Base-by-base conservation (phyloP, 805 yeast genomes). In the Cyberlindnera xylosilytica region DNA sequence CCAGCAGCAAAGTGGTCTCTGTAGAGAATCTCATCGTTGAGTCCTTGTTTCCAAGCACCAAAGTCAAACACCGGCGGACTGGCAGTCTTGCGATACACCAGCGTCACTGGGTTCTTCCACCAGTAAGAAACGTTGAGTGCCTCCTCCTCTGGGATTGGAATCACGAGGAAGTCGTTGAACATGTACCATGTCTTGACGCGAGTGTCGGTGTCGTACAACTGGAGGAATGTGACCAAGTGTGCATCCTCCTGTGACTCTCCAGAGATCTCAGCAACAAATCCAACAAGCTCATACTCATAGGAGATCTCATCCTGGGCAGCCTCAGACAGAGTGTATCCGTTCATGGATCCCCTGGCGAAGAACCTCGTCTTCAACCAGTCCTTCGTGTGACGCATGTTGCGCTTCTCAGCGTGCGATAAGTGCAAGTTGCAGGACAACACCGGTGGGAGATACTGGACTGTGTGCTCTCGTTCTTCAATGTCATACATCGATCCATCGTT, bases 81-180 rank as follows among this genome's bases (percentile, higher is more conserved):
- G 2, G 69, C 53, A 3, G 68, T 63, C 44, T 72, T 70, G 51
- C 84, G 78, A 56, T 88, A 91, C 17, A 84, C 60, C 13, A 86
- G 66, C 20, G 83, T 68, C 15, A 84, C 81, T 1, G 97, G 96
- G 24, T 78, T 78, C 59, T 93, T 93, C 96, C 97, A 90, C 68
- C 82, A 71, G 37, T 73, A 70, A 1, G 79, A 66, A 36, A 88
- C 63, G 57, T 88, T 78, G 36, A 89, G 70, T 0, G 86, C 97
- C 52, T 93, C 97, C 12, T 73, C 74, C 52, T 83, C 87, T 1
- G 82, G 72, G 1, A 93, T 72, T 19, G 79, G 81, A 53, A 79
- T 76, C 13, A 90, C 98, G 50, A 93, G 66, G 63, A 91, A 93
- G 62, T 93, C 98, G 58, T 93, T 93, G 61, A 93, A 88, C 57